Percentiles rank a stretch among this genome's conserved stretches.
These are phyloP conservation scores for Haplosporangium sp. DNA, from an alignment of 371 early-diverging fungal genomes.

Conservation along the genomic window DNA sequence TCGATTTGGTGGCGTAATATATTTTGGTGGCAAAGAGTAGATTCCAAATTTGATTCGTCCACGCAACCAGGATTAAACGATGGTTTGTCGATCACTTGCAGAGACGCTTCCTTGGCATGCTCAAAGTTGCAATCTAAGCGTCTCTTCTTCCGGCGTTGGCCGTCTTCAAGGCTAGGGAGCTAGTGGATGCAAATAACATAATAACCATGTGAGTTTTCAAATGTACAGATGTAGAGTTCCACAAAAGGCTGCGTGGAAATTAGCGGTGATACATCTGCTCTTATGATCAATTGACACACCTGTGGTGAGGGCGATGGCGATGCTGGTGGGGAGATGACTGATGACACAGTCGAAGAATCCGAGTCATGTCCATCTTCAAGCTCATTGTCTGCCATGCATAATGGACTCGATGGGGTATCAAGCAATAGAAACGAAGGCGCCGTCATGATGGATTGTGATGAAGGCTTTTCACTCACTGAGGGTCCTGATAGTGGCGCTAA, in stretches of 20 bases:
- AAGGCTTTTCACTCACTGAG: not conserved
- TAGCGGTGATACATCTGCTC: no score
- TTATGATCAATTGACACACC: not conserved
- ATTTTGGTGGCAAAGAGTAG: constrained; percentile 1
- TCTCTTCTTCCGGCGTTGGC: constrained; percentile 1
- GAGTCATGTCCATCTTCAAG: not conserved
- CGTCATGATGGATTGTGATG: not conserved
- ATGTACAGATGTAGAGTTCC: no score
- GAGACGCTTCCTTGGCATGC: not conserved
- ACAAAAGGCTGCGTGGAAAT: no score
- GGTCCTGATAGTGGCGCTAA: not conserved
- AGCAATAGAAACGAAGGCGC: not conserved
- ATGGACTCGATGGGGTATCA: constrained; percentile 2
- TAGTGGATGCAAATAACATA: not conserved
- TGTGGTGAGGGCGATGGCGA: constrained; percentile 4
- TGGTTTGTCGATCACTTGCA: not conserved
- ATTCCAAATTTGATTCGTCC: not conserved
- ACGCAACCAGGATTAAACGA: no score
- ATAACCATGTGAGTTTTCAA: not conserved
- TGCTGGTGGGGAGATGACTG: not conserved
- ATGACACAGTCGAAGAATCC: not conserved
- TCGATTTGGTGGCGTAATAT: not conserved
- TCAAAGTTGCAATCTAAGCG: not conserved
- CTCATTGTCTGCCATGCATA: constrained; percentile 18
- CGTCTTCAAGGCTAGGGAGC: not conserved